phyloP scores from a whole-genome alignment of 2,329 filamentous ascomycete species.

The Verticillium alfalfae region DNA sequence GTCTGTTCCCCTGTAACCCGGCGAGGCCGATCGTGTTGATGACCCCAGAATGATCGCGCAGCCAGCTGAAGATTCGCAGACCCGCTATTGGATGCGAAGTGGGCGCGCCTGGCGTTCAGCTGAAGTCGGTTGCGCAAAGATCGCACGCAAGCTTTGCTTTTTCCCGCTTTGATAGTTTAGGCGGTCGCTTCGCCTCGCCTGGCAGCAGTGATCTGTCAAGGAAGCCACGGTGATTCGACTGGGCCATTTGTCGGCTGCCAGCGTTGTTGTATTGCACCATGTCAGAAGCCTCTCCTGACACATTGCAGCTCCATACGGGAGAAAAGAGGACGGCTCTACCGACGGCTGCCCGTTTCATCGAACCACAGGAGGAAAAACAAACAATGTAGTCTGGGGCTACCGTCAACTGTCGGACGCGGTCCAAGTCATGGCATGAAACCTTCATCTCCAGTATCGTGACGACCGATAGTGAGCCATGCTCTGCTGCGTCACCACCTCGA shows the following conservation, averaged over 20 bases:
- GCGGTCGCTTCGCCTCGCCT: not conserved
- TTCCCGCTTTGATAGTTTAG: not conserved
- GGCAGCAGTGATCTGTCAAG: not conserved
- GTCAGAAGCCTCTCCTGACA: not conserved
- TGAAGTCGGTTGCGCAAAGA: not conserved
- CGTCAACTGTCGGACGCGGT: not conserved
- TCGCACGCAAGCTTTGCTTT: not conserved
- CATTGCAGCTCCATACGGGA: not conserved
- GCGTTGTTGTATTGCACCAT: not conserved
- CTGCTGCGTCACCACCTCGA: constrained; percentile 24
- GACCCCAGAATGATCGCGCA: not conserved
- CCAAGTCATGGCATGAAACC: not conserved
- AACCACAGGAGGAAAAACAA: not conserved
- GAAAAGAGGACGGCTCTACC: not conserved
- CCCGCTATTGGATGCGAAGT: not conserved
- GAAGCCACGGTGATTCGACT: not conserved
- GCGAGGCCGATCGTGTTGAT: not conserved
- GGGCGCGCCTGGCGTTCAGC: not conserved
- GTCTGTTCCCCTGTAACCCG: not conserved
- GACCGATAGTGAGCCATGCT: constrained; percentile 10
- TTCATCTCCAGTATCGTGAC: constrained; percentile 1
- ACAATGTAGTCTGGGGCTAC: not conserved
- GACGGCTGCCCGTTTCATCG: not conserved
- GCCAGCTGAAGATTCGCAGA: not conserved
- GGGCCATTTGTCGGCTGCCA: not conserved